Conservation (phyloP, 306 rosid genomes). For the Mucuna pruriens region DNA sequence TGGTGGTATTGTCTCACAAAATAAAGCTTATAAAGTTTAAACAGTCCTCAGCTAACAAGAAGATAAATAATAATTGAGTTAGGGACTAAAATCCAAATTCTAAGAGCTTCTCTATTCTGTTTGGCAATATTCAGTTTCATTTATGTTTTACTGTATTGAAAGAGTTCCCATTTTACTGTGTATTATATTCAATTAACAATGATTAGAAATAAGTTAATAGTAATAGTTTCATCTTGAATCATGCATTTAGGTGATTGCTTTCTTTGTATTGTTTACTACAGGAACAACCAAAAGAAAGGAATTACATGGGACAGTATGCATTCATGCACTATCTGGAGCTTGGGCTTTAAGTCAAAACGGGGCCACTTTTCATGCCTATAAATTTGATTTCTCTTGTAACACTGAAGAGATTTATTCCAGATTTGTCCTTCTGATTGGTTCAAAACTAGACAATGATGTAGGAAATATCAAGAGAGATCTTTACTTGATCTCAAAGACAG, state of each 20-base stretch:
- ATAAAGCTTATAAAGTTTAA: too few species aligned
- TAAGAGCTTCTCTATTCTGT: too few species aligned
- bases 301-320: neutral
- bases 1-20: too few species aligned
- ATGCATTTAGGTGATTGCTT: neutral
- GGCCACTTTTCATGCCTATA: neutral
- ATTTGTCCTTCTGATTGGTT: neutral
- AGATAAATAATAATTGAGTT: too few species aligned
- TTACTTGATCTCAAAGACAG: constrained; percentile 60
- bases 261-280: neutral
- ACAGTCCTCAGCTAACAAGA: too few species aligned
- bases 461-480: constrained; percentile 60
- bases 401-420: neutral
- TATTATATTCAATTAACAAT: too few species aligned
- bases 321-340: neutral
- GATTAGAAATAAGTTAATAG: neutral
- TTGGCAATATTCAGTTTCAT: too few species aligned
- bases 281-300: neutral
- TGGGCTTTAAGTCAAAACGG: neutral
- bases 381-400: neutral
- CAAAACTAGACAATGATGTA: neutral
- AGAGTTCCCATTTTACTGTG: too few species aligned
- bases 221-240: neutral
- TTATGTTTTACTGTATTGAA: too few species aligned
- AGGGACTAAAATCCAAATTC: too few species aligned